These are phyloP conservation scores for Kazachstania bromeliacearum DNA, from an alignment of 805 yeast species.

Conservation along the genomic window DNA sequence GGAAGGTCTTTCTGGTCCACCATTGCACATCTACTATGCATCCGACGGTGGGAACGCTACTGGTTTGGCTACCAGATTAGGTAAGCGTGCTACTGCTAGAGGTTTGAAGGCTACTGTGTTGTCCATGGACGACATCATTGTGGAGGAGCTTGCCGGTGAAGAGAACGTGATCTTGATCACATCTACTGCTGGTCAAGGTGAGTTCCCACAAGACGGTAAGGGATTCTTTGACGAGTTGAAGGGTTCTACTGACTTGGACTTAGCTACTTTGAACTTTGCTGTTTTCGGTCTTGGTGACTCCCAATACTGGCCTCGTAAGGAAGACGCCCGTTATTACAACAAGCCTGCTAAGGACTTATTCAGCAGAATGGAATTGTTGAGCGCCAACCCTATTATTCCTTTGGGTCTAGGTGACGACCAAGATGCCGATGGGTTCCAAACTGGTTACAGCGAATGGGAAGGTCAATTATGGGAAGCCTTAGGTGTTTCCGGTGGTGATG, in stretches of 20 bases:
- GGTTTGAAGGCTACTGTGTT: conserved; percentile 49
- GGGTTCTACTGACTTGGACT: conserved; percentile 53
- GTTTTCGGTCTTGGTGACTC: conserved; percentile 93
- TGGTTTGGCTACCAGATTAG: conserved; percentile 66
- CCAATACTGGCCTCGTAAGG: conserved; percentile 94
- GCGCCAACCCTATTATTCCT: conserved; percentile 64
- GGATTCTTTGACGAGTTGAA: conserved; percentile 68
- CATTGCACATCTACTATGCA: conserved; percentile 75
- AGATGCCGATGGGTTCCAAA: conserved; percentile 89
- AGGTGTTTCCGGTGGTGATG: conserved; percentile 74
- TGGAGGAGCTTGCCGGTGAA: conserved; percentile 62
- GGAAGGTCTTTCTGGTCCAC: conserved; percentile 88
- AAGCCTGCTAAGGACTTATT: conserved; percentile 75
- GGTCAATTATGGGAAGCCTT: conserved; percentile 75
- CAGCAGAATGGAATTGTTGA: conserved; percentile 55
- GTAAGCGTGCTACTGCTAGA: conserved; percentile 68
- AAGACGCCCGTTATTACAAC: conserved; percentile 88
- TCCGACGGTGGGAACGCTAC: conserved; percentile 91
- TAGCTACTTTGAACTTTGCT: conserved; percentile 55
- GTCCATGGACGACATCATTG: conserved; percentile 55
- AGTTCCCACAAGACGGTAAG: conserved; percentile 70
- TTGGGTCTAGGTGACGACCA: conserved; percentile 94
- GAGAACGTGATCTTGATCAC: conserved; percentile 62
- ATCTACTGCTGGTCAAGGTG: conserved; percentile 96
- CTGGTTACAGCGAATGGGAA: conserved; percentile 89